Percentiles rank a stretch among this genome's conserved stretches.
phyloP scores from a whole-genome alignment of 306 rosid species.

The Sindora glabra region DNA sequence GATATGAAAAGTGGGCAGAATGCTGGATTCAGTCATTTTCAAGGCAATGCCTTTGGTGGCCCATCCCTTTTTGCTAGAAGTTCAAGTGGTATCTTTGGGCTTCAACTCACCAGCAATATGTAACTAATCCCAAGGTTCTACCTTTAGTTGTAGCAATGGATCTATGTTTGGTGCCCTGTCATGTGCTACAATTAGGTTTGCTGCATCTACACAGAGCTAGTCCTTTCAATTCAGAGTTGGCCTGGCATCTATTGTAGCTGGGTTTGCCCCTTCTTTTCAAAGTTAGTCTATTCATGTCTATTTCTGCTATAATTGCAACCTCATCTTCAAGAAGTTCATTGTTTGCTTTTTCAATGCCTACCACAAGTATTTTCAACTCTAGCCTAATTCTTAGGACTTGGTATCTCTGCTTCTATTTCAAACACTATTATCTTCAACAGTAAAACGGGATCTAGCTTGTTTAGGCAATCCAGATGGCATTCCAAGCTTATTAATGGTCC shows the following conservation, averaged over 20 bases:
- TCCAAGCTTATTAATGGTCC: constrained; percentile 46
- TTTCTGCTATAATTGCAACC: constrained; percentile 35
- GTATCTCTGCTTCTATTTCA: constrained; percentile 37
- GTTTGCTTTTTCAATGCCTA: constrained; percentile 44
- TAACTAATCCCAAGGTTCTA: constrained; percentile 18
- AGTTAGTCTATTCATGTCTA: constrained; percentile 39
- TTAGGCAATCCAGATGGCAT: constrained; percentile 46
- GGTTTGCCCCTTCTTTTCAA: constrained; percentile 37
- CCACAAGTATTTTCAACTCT: constrained; percentile 27
- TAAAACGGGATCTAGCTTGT: constrained; percentile 32
- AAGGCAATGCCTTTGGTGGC: constrained; percentile 29
- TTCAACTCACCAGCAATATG: constrained; percentile 38
- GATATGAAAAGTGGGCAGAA: constrained; percentile 39
- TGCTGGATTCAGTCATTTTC: constrained; percentile 25
- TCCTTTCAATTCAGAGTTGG: too few species aligned
- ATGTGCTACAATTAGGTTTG: too few species aligned
- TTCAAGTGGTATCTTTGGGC: constrained; percentile 40
- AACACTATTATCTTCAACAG: constrained; percentile 41
- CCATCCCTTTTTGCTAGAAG: constrained; percentile 32
- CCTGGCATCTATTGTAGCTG: constrained; percentile 33
- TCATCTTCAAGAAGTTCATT: constrained; percentile 47
- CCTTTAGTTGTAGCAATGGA: constrained; percentile 10
- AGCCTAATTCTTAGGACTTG: constrained; percentile 28
- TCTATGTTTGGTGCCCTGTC: too few species aligned
- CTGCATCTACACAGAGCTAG: too few species aligned